Evolutionary conservation across 257 asterid genomes (phyloP).

Genomic region (Solanum etuberosum): DNA sequence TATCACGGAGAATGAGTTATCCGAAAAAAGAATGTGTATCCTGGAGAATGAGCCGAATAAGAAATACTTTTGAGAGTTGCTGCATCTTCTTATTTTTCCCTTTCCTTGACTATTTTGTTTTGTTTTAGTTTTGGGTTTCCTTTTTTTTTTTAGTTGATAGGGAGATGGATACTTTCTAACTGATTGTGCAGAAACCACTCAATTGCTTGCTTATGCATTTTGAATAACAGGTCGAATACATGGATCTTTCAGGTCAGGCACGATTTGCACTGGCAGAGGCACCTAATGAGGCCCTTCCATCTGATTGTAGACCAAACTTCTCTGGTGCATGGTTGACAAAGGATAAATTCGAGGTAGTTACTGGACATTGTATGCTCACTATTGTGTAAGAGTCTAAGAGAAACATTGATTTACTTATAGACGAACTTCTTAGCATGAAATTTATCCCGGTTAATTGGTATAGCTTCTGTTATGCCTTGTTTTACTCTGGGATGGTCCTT

Average conservation of each 20-base stretch:
- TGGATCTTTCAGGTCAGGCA: conserved; percentile 81
- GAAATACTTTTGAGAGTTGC: background rate
- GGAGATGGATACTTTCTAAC: background rate
- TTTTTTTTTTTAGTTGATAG: background rate
- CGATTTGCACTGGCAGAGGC: conserved; percentile 80
- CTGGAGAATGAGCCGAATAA: background rate
- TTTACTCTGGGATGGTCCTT: background rate
- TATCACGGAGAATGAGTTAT: background rate
- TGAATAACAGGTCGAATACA: conserved; percentile 61
- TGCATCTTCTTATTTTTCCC: background rate
- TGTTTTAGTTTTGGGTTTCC: background rate
- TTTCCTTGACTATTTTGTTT: background rate
- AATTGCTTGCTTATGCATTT: background rate
- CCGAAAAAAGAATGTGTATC: background rate
- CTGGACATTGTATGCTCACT: conserved; percentile 1
- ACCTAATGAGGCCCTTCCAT: conserved; percentile 91
- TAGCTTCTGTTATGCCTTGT: background rate
- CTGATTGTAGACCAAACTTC: conserved; percentile 77
- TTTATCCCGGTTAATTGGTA: background rate
- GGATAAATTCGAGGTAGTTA: conserved; percentile 64
- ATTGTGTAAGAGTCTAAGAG: background rate
- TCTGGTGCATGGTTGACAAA: conserved; percentile 91
- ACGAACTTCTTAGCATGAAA: background rate
- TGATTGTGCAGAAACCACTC: background rate
- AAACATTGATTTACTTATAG: background rate